These are phyloP conservation scores for Thalassiosira oceanica DNA, from an alignment of 352 stramenopile genomes.

Conservation along the genomic window DNA sequence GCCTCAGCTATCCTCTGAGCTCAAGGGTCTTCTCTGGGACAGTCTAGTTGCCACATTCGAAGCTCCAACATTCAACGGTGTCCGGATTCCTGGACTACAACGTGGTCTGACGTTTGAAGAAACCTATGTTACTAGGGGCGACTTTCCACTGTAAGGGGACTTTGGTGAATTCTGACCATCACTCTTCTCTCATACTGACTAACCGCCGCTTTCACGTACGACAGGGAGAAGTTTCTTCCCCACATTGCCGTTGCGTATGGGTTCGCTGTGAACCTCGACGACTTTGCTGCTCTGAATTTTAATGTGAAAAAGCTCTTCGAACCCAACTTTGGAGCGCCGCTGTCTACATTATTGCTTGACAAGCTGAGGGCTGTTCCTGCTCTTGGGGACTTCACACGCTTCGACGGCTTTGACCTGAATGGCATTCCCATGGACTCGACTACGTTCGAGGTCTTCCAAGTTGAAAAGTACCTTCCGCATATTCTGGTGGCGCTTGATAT, in stretches of 20 bases:
- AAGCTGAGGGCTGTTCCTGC: too few relatives aligned
- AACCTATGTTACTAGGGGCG: conserved; percentile 7
- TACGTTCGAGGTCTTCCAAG: conserved; percentile 2
- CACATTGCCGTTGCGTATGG: too few relatives aligned
- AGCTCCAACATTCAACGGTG: conserved; percentile 3
- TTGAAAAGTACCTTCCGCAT: conserved; percentile 1
- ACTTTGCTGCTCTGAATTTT: too few relatives aligned
- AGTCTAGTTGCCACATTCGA: conserved; percentile 4
- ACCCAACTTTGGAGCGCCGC: too few relatives aligned
- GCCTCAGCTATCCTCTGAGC: conserved; percentile 3
- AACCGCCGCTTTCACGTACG: too few relatives aligned
- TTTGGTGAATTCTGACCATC: too few relatives aligned
- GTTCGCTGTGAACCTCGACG: too few relatives aligned
- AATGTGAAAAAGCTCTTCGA: too few relatives aligned
- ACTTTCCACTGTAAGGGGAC: too few relatives aligned
- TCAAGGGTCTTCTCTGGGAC: conserved; percentile 7
- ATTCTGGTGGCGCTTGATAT: conserved; percentile 1
- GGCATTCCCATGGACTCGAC: not conserved
- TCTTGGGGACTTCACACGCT: not conserved
- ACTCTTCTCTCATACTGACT: too few relatives aligned
- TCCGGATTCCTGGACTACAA: conserved; percentile 8
- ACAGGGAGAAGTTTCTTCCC: too few relatives aligned
- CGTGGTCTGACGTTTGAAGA: conserved; percentile 2
- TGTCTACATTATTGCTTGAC: too few relatives aligned
- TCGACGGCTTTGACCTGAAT: not conserved